These are phyloP conservation scores for Acrodontium crateriforme DNA, from an alignment of 2,329 filamentous ascomycete species.

Conservation along the genomic window DNA sequence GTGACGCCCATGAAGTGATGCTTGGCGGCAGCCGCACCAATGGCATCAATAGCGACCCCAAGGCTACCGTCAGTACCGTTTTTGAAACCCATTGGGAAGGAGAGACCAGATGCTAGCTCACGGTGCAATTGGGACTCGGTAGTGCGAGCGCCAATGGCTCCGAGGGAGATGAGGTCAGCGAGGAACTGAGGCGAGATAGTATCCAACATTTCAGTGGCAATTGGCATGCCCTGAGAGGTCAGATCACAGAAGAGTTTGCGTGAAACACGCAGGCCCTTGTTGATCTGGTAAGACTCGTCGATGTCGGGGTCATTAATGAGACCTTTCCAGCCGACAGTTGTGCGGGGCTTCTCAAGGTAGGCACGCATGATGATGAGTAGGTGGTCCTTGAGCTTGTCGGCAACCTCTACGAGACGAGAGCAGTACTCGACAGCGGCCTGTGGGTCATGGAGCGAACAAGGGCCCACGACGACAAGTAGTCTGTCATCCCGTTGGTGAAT, in stretches of 20 bases:
- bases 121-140: slow-evolving; percentile 94
- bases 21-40: slow-evolving; percentile 78
- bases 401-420: slow-evolving; percentile 63
- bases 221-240: slow-evolving; percentile 82
- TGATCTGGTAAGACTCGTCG: slow-evolving; percentile 97
- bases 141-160: slow-evolving; percentile 88
- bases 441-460: slow-evolving; percentile 95
- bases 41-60: slow-evolving; percentile 84
- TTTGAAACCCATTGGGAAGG: slow-evolving; percentile 98
- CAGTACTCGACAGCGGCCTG: slow-evolving; percentile 85
- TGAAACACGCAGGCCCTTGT: slow-evolving; percentile 81
- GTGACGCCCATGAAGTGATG: slow-evolving; percentile 97
- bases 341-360: slow-evolving; percentile 96
- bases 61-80: slow-evolving; percentile 92
- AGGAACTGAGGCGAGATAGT: slow-evolving; percentile 97
- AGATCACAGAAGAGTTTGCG: slow-evolving; percentile 88
- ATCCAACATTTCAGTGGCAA: slow-evolving; percentile 95
- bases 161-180: slow-evolving; percentile 79
- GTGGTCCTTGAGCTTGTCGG: slow-evolving; percentile 79
- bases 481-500: slow-evolving; percentile 68
- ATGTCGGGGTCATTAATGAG: slow-evolving; percentile 98
- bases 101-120: slow-evolving; percentile 83
- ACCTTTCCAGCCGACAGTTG: slow-evolving; percentile 97
- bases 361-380: slow-evolving; percentile 93
- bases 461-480: slow-evolving; percentile 72